phyloP scores from a whole-genome alignment of 108 stramenopile genomes.

The Cyclotella choctawhatcheeana region DNA sequence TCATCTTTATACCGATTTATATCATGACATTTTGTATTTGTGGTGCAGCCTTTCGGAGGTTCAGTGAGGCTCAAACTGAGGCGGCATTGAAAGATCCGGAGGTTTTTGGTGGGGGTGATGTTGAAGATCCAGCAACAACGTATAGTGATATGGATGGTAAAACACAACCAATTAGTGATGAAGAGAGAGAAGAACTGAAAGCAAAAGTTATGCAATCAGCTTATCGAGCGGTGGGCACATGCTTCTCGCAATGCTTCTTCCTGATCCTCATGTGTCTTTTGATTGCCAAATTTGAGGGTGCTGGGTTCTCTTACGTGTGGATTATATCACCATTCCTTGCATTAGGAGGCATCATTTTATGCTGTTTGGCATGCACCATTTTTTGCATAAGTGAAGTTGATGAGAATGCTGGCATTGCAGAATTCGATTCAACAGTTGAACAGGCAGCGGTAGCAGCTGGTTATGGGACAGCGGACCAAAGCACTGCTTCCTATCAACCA shows the following conservation, averaged over 20 bases:
- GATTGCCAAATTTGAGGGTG: constrained; percentile 82
- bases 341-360: constrained; percentile 74
- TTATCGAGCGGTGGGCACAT: constrained; percentile 66
- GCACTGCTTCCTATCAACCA: constrained; percentile 10
- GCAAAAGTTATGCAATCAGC: constrained; percentile 69
- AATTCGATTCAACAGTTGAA: constrained; percentile 44
- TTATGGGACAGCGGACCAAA: constrained; percentile 25
- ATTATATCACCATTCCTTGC: constrained; percentile 87
- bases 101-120: constrained; percentile 47
- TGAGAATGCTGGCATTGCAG: constrained; percentile 51
- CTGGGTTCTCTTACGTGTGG: constrained; percentile 75
- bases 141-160: constrained; percentile 40
- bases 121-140: constrained; percentile 3
- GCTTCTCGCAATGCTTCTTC: constrained; percentile 82
- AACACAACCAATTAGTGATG: constrained; percentile 58
- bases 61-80: constrained; percentile 62
- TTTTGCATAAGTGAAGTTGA: constrained; percentile 78
- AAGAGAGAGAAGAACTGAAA: constrained; percentile 84
- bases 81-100: constrained; percentile 72
- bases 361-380: constrained; percentile 81
- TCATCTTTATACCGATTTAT: constrained; percentile 83
- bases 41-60: constrained; percentile 62
- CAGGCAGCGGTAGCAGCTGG: constrained; percentile 42
- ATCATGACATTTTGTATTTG: constrained; percentile 60
- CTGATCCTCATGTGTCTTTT: constrained; percentile 66